Percentiles rank a stretch among this genome's conserved stretches.
Evolutionary conservation across 192 early-diverging fungal species (phyloP).

Genomic region (Podila minutissima): DNA sequence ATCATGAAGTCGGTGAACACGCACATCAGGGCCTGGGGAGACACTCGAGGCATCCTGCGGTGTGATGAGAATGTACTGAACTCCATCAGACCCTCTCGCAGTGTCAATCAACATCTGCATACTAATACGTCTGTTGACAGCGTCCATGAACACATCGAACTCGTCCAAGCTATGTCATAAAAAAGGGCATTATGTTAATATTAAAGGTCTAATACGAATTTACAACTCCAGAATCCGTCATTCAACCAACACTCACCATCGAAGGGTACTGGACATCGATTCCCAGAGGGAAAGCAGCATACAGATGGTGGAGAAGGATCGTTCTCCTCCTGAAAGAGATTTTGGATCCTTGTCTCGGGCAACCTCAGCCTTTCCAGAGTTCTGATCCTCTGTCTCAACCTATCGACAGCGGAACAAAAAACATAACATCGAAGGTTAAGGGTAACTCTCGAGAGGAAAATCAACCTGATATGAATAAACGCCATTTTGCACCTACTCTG

Average conservation of each 20-base stretch:
- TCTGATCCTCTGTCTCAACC: constrained; percentile 51
- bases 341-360: constrained; percentile 82
- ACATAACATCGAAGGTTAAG: background rate
- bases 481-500: constrained; percentile 53
- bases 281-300: constrained; percentile 95
- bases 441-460: background rate
- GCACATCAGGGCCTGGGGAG: constrained; percentile 62
- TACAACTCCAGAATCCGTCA: no score
- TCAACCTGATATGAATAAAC: background rate
- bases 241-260: constrained; percentile 62
- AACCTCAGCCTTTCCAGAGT: constrained; percentile 52
- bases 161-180: constrained; percentile 80
- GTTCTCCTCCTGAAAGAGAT: constrained; percentile 97
- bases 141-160: constrained; percentile 99
- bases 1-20: constrained; percentile 67
- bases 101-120: constrained; percentile 92
- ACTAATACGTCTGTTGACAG: constrained; percentile 89
- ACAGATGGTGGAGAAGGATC: constrained; percentile 95
- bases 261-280: constrained; percentile 87
- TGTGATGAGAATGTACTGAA: constrained; percentile 97
- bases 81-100: constrained; percentile 71
- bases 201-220: background rate
- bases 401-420: background rate
- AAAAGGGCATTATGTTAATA: background rate
- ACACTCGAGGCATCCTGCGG: constrained; percentile 89